Base-by-base conservation (phyloP, 805 yeast genomes). In the Candida odintsovae region DNA sequence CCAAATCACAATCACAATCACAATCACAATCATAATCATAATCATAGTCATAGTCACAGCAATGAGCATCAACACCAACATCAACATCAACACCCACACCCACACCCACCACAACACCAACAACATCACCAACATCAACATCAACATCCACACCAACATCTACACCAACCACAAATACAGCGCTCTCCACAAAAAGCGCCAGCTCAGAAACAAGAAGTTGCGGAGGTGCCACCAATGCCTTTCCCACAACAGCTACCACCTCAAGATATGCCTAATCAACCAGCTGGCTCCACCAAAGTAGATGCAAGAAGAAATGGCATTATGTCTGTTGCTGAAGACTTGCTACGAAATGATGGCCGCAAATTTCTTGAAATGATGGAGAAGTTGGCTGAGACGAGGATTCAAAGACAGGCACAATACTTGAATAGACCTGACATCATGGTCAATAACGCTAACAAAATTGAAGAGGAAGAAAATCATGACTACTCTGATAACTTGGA, bases 351-450 rank as follows among this genome's bases (percentile, higher is more conserved):
- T 58, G 87, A 85, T 51, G 96, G 95, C n/a, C 75, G 76, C 51
- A 77, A 81, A 38, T 86, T 89, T 52, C 75, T 88, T 28, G 83
- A 83, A 52, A 82, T 87, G 75, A 83, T 90, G 78, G 95, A 88
- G 62, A 75, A 80, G 44, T 69, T 86, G 40, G 86, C 89, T 4
- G 75, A 76, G 47, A 73, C 80, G 39, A 66, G 79, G 18, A 55
- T 69, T 63, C 62, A 53, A 40, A 57, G 62, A 42, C 57, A 57
- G 19, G 19, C 53, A 7, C 57, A 57, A n/a, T 43, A 44, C 8
- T 11, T 50, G 22, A 46, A 43, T 35, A 45, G 49, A 28, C 36
- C 54, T 4, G 56, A 52, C 13, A 43, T 49, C 20, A 38, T 48
- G 23, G 46, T 47, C n/a, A 54, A 54, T 36, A 51, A 54, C 31